A percentile compares a stretch with the other conserved stretches of the same genome.
These are phyloP conservation scores for Ustilago esculenta DNA, from an alignment of 1,284 basidiomycete species.

Conservation along the genomic window DNA sequence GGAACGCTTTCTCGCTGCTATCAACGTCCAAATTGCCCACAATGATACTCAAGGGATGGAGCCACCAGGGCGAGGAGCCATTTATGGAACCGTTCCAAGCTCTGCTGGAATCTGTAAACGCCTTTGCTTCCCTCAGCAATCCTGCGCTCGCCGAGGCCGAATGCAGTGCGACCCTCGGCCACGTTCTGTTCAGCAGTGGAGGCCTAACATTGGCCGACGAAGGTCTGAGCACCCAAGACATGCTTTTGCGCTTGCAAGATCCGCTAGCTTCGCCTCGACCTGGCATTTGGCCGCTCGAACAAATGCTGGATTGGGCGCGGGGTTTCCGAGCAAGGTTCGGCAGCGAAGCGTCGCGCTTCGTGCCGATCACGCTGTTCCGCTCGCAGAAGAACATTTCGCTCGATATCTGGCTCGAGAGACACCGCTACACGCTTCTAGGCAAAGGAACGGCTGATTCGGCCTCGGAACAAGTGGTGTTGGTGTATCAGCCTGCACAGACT, in stretches of 20 bases:
- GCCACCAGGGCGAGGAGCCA: constrained; percentile 3
- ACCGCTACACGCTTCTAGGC: constrained; percentile 10
- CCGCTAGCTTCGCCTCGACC: constrained; percentile 33
- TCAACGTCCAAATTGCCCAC: constrained; percentile 8
- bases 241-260: constrained; percentile 22
- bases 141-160: not conserved
- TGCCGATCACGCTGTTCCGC: constrained; percentile 33
- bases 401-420: constrained; percentile 34
- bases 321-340: constrained; percentile 28
- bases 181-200: constrained; percentile 28
- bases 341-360: constrained; percentile 35
- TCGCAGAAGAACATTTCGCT: constrained; percentile 34
- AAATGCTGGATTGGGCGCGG: constrained; percentile 19
- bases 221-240: constrained; percentile 18
- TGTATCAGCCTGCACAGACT: constrained; percentile 13
- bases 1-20: constrained; percentile 17
- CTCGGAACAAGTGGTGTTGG: constrained; percentile 9
- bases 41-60: constrained; percentile 30
- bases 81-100: constrained; percentile 22
- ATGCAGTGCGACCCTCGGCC: constrained; percentile 30
- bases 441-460: not conserved
- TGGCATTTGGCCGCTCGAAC: constrained; percentile 34
- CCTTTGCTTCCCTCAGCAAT: not conserved
- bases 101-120: constrained; percentile 2
- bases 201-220: constrained; percentile 30